Conservation (phyloP, 805 yeast genomes). For the Candida qinlingensis region DNA sequence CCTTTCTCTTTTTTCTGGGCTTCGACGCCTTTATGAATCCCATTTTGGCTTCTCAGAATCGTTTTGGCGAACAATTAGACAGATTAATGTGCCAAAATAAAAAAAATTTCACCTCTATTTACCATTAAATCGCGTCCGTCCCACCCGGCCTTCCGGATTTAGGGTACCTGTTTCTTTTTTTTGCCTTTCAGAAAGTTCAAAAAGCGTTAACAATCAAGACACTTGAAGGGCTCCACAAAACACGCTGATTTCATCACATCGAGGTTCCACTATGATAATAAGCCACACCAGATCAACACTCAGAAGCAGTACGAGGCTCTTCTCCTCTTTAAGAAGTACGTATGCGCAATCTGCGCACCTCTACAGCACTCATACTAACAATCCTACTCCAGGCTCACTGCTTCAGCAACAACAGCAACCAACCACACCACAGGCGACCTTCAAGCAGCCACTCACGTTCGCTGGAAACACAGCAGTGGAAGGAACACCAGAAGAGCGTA, state of each 20-base stretch:
- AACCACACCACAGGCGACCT: not conserved
- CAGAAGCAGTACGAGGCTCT: too few species aligned
- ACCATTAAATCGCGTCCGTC: not conserved
- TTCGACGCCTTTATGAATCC: not conserved
- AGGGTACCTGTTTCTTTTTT: too few species aligned
- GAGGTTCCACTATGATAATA: too few species aligned
- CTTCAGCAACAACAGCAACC: not conserved
- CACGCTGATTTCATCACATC: too few species aligned
- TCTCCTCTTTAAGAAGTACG: too few species aligned
- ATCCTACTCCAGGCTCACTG: not conserved
- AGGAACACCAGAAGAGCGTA: slow-evolving; percentile 41
- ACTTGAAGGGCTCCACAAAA: too few species aligned
- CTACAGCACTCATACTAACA: not conserved
- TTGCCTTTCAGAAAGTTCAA: too few species aligned
- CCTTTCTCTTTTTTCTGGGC: not conserved
- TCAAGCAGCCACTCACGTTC: slow-evolving; percentile 11
- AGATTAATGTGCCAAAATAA: not conserved
- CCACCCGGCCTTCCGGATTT: too few species aligned
- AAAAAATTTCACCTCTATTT: not conserved
- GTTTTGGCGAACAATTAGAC: not conserved
- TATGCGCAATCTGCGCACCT: too few species aligned
- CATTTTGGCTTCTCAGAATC: not conserved
- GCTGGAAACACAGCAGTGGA: slow-evolving; percentile 28
- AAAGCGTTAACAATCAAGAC: too few species aligned
- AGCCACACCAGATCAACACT: too few species aligned